Evolutionary conservation across 164 flowering plant species (phyloP).

Genomic region (Tinospora cordifolia): DNA sequence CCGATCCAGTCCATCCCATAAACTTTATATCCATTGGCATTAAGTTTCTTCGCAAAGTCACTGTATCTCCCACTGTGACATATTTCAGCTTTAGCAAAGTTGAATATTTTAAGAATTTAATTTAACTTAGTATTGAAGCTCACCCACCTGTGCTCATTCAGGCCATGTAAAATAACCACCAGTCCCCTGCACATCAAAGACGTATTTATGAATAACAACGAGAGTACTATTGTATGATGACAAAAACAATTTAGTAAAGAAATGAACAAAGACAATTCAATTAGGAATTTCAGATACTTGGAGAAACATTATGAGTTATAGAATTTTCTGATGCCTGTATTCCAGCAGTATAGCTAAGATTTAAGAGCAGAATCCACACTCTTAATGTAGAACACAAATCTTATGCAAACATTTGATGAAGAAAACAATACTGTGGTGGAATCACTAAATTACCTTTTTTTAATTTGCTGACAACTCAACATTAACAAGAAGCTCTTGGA

Average conservation of each 20-base stretch:
- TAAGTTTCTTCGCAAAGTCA: slow-evolving; percentile 73
- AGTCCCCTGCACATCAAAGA: slow-evolving; percentile 50
- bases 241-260: background rate
- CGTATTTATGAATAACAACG: background rate
- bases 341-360: too few species aligned
- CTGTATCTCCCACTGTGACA: slow-evolving; percentile 64
- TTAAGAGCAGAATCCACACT: too few species aligned
- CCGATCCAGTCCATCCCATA: slow-evolving; percentile 96
- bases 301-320: too few species aligned
- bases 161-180: slow-evolving; percentile 76
- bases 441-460: background rate
- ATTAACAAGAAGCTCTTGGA: background rate
- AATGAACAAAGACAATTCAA: background rate
- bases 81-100: background rate
- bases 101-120: background rate
- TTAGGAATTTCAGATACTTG: too few species aligned
- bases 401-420: too few species aligned
- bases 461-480: background rate
- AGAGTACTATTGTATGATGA: background rate
- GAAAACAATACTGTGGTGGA: background rate
- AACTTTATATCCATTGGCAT: slow-evolving; percentile 72
- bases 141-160: slow-evolving; percentile 85
- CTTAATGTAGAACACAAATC: background rate
- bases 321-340: too few species aligned
- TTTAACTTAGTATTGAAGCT: background rate